Conservation (phyloP, 2,329 filamentous ascomycete species). For the Pseudogymnoascus sp. region DNA sequence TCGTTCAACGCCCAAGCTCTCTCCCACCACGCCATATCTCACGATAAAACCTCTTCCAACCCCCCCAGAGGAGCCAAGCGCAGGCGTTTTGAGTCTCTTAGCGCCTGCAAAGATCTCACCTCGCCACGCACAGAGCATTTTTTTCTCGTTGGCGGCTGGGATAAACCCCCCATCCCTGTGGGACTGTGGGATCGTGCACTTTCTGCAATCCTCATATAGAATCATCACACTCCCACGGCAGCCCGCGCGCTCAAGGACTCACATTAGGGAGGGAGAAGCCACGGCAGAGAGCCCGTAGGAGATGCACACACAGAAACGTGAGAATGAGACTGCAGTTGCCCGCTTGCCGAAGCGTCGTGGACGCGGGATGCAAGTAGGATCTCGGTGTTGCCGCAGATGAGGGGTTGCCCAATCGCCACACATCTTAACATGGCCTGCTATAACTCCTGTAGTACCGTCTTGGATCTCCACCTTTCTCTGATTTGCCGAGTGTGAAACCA, state of each 20-base stretch:
- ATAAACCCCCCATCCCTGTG: not conserved
- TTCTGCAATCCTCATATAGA: constrained; percentile 8
- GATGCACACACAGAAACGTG: constrained; percentile 11
- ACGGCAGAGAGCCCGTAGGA: not conserved
- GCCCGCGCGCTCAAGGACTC: not conserved
- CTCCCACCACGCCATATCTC: not conserved
- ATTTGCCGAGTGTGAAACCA: constrained; percentile 9
- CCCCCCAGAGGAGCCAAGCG: constrained; percentile 1
- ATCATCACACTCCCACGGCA: not conserved
- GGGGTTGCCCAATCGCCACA: constrained; percentile 10
- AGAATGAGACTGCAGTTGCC: constrained; percentile 9
- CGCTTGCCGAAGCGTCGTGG: not conserved
- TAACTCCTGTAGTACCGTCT: not conserved
- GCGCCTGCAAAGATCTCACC: constrained; percentile 2
- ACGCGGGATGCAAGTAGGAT: constrained; percentile 1
- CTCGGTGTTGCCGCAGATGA: constrained; percentile 7
- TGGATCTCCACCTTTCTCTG: constrained; percentile 3
- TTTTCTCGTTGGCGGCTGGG: not conserved
- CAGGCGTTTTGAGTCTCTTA: constrained; percentile 9
- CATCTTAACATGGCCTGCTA: not conserved
- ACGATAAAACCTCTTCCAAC: not conserved
- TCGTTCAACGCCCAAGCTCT: constrained; percentile 5
- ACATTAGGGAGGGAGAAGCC: not conserved
- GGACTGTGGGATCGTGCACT: not conserved
- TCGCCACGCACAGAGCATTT: constrained; percentile 7